A percentile compares a stretch with the other conserved stretches of the same genome.
Conservation (phyloP, 257 asterid genomes). For the Nicotiana noctiflora region DNA sequence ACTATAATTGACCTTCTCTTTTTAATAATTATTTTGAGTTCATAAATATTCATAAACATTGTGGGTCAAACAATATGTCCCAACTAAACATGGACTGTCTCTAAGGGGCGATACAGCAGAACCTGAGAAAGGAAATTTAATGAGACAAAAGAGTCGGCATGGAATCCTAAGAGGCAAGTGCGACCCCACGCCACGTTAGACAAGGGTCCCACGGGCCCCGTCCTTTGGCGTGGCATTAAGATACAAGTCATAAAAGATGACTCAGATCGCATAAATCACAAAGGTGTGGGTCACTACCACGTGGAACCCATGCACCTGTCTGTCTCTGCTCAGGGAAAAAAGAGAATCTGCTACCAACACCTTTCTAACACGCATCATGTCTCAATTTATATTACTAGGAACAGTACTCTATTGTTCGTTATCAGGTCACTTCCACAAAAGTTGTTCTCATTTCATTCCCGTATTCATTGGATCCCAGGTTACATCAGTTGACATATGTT, state of each 20-base stretch:
- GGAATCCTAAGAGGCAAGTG: neutral
- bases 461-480: neutral
- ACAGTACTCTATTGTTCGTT: neutral
- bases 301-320: constrained; percentile 28
- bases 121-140: neutral
- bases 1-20: too few species aligned
- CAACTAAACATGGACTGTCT: neutral
- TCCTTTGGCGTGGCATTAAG: neutral
- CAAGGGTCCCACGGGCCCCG: neutral
- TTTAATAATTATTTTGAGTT: too few species aligned
- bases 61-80: too few species aligned
- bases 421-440: neutral
- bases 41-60: too few species aligned
- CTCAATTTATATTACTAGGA: neutral
- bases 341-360: neutral
- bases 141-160: neutral
- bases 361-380: neutral
- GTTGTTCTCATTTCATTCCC: neutral
- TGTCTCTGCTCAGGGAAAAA: neutral
- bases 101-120: neutral
- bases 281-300: constrained; percentile 36
- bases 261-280: constrained; percentile 15
- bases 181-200: neutral
- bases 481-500: neutral
- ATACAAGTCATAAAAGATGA: constrained; percentile 18